Base-by-base conservation (phyloP, 1,139 yeast genomes). In the Kodamaea ohmeri region DNA sequence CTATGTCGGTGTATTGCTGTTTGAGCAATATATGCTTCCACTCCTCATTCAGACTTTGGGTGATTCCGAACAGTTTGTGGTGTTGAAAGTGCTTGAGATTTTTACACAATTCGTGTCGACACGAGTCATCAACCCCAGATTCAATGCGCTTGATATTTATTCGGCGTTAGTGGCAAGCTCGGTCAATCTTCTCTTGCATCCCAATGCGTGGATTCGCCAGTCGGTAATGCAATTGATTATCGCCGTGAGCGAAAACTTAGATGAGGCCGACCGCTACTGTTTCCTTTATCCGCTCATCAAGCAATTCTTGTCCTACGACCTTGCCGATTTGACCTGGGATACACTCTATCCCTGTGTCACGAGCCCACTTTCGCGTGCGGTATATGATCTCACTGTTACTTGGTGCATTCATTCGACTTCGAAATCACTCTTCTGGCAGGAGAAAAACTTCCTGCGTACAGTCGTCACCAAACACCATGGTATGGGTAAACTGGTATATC, bases 1-100 rank as follows among this genome's bases (percentile, higher is more conserved):
- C 2, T 83, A 78, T 52, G 79, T 90, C 24, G 98, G 98, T 0
- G 78, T 82, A 0, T 69, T 85, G 1, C 78, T 95, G 25, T 68
- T 94, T 44, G 96, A 92, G 49, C 95, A 88, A 50, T 94, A 90
- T 52, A 77, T 94, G 22, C 64, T 89, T 24, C 98, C 98, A 0
- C 61, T 94, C 14, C 64, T 92, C 48, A 67, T 86, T 2, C 97
- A 92, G 55, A 83, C 96, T 0, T 60, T 90, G 25, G 75, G 82
- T 6, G 97, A 89, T 56, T 76, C 83, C 0, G 95, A 89, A 49
- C 97, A 89, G 50, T 69, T 81, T 37, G 94, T 92, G 7, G 86
- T 85, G 0, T 71, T 85, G n/a, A 77, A 78, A 41, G 92, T 88
- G 0, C 58, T 92, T 16, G 80, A 79, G 45, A 76, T 86, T 1